phyloP scores from a whole-genome alignment of 176 grass and related monocot genomes.

The Hordeum marinum region DNA sequence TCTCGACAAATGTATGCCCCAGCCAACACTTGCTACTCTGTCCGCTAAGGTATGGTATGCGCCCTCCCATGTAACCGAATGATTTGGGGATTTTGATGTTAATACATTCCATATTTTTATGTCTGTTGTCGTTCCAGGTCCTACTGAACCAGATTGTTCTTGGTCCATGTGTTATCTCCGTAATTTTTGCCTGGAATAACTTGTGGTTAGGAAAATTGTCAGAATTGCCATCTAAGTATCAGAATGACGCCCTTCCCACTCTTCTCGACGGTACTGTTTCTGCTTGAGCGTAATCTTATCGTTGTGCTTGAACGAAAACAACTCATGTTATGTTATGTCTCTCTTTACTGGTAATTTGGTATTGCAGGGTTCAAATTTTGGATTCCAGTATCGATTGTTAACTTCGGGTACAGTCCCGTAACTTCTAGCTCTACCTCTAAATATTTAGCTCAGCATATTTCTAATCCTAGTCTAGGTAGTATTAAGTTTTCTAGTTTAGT shows the following conservation, averaged over 20 bases:
- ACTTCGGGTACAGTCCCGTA: slow-evolving; percentile 64
- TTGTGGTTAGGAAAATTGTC: slow-evolving; percentile 86
- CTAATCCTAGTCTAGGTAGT: not conserved
- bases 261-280: slow-evolving; percentile 72
- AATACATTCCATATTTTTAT: not conserved
- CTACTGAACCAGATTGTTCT: slow-evolving; percentile 88
- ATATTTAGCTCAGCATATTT: slow-evolving; percentile 2
- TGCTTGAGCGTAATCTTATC: not conserved
- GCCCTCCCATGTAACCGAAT: not conserved
- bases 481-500: slow-evolving; percentile 20
- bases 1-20: slow-evolving; percentile 78
- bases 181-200: slow-evolving; percentile 98
- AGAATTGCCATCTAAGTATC: slow-evolving; percentile 81
- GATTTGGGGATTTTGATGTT: not conserved
- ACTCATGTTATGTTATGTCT: not conserved
- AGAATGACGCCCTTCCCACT: slow-evolving; percentile 85
- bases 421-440: slow-evolving; percentile 1
- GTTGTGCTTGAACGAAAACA: not conserved
- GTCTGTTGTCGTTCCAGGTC: slow-evolving; percentile 53
- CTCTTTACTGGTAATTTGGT: slow-evolving; percentile 20
- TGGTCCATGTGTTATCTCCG: slow-evolving; percentile 93
- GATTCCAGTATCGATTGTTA: slow-evolving; percentile 88
- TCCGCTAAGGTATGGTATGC: slow-evolving; percentile 64
- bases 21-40: slow-evolving; percentile 55
- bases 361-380: slow-evolving; percentile 91